Evolutionary conservation across 2,329 filamentous ascomycete species (phyloP).

Genomic region (Escovopsis weberi): DNA sequence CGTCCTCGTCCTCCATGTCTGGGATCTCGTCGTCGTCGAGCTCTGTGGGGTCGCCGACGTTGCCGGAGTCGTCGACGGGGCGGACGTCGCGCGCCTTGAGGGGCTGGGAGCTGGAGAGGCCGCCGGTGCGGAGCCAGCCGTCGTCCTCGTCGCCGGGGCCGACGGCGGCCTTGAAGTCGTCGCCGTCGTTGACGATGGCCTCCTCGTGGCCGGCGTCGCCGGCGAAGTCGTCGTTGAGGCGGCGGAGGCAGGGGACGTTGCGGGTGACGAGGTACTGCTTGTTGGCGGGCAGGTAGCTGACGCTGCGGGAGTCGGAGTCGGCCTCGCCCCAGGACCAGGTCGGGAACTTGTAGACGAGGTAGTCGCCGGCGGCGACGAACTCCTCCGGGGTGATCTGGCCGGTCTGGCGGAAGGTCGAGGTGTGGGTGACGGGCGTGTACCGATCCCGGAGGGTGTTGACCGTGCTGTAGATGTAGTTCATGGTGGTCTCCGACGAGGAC

Average conservation of each 20-base stretch:
- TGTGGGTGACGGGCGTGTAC: constrained; percentile 78
- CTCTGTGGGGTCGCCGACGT: constrained; percentile 60
- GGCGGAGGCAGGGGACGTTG: constrained; percentile 83
- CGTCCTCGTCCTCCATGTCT: constrained; percentile 97
- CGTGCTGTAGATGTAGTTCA: constrained; percentile 88
- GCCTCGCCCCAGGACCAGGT: constrained; percentile 96
- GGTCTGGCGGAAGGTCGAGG: constrained; percentile 82
- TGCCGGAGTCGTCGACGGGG: constrained; percentile 80
- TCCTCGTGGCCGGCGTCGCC: constrained; percentile 78
- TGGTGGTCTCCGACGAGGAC: constrained; percentile 32
- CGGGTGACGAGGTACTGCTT: constrained; percentile 95
- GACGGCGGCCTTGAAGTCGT: constrained; percentile 38
- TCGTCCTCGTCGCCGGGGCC: constrained; percentile 56
- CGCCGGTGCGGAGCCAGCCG: constrained; percentile 84
- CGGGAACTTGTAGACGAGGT: constrained; percentile 97
- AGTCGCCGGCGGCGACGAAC: constrained; percentile 90
- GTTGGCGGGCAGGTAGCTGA: constrained; percentile 64
- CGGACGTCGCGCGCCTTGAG: constrained; percentile 67
- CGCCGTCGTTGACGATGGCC: constrained; percentile 68
- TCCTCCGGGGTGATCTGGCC: constrained; percentile 96
- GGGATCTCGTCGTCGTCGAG: constrained; percentile 74
- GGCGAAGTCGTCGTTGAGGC: constrained; percentile 86
- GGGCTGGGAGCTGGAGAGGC: constrained; percentile 59
- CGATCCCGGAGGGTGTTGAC: constrained; percentile 85
- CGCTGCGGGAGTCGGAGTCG: constrained; percentile 63